phyloP scores from a whole-genome alignment of 1,139 yeast species.

The Hyphopichia wangnamkhiaoensis region DNA sequence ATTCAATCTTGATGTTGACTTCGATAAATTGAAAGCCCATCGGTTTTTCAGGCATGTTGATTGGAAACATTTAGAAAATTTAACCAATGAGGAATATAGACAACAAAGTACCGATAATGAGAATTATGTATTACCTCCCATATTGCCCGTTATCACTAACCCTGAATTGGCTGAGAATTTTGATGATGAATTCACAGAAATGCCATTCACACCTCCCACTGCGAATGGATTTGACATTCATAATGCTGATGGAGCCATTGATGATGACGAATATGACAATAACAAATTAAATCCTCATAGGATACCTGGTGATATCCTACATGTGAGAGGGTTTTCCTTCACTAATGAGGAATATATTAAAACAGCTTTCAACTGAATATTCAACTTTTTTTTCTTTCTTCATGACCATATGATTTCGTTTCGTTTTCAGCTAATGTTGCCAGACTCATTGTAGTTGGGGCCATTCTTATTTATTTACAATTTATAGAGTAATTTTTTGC shows the following conservation, averaged over 20 bases:
- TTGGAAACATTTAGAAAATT: constrained; percentile 67
- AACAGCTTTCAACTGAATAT: background rate
- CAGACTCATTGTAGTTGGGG: too few species aligned
- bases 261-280: constrained; percentile 4
- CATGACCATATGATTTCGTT: too few species aligned
- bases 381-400: background rate
- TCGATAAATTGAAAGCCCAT: constrained; percentile 60
- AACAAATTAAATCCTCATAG: too few species aligned
- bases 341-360: constrained; percentile 41
- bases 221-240: constrained; percentile 2
- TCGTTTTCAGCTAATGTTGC: too few species aligned
- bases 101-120: constrained; percentile 10
- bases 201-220: constrained; percentile 51
- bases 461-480: too few species aligned
- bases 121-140: constrained; percentile 60
- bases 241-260: background rate
- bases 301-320: constrained; percentile 34
- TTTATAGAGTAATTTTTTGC: too few species aligned
- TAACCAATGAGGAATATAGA: constrained; percentile 20
- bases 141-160: constrained; percentile 81
- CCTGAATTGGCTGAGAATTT: constrained; percentile 91
- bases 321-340: constrained; percentile 46
- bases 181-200: constrained; percentile 83
- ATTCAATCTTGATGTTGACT: constrained; percentile 55
- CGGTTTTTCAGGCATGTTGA: constrained; percentile 77